Evolutionary conservation across 305 asterid species (phyloP).

Genomic region (Nicotiana rustica): DNA sequence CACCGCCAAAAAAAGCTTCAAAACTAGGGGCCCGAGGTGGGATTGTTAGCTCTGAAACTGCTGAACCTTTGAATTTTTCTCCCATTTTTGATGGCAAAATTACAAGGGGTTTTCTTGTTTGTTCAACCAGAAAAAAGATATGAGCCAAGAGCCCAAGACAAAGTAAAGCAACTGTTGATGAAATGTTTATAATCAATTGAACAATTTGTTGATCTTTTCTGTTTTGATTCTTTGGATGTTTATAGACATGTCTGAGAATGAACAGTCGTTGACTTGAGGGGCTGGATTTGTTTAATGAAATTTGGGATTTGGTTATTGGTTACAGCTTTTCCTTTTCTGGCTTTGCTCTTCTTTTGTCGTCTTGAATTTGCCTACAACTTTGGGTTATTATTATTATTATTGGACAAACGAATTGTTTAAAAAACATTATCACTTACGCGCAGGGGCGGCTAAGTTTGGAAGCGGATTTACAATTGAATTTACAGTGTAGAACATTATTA

Average conservation of each 20-base stretch:
- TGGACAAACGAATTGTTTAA: neutral
- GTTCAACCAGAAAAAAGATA: neutral
- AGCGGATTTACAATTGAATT: neutral
- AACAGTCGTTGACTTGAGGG: neutral
- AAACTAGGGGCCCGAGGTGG: slow-evolving; percentile 67
- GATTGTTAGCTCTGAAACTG: slow-evolving; percentile 21
- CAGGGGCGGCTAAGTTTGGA: neutral
- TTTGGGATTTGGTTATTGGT: neutral
- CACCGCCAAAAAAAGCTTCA: slow-evolving; percentile 65
- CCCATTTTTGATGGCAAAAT: slow-evolving; percentile 1
- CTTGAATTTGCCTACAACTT: neutral
- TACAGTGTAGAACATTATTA: no score
- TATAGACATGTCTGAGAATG: neutral
- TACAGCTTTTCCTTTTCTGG: neutral
- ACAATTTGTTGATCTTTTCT: neutral
- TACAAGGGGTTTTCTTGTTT: neutral
- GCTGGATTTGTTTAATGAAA: neutral
- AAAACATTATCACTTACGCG: neutral
- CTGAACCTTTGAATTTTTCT: neutral
- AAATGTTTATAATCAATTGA: neutral
- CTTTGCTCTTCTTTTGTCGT: neutral
- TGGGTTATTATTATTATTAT: neutral
- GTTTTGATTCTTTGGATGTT: neutral
- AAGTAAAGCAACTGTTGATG: neutral
- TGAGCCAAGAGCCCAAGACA: neutral